These are phyloP conservation scores for Penicillium sp. DNA, from an alignment of 2,329 filamentous ascomycete species.

Conservation along the genomic window DNA sequence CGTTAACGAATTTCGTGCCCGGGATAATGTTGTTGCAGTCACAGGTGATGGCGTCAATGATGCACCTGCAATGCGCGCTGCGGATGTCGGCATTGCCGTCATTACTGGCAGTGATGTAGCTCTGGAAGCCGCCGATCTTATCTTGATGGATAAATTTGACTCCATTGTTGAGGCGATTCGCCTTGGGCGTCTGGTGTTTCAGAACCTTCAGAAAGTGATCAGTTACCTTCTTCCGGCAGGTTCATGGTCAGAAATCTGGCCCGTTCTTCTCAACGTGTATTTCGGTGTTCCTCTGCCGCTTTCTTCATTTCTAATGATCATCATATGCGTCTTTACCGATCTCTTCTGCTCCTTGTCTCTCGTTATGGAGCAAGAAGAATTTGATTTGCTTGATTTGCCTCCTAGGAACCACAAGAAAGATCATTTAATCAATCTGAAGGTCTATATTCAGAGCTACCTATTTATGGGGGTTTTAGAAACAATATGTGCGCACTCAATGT, in stretches of 20 bases:
- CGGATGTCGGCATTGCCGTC: conserved; percentile 36
- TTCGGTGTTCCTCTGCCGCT: conserved; percentile 55
- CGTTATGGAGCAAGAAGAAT: conserved; percentile 58
- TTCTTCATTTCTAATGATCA: conserved; percentile 58
- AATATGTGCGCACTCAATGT: conserved; percentile 52
- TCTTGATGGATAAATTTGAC: conserved; percentile 37
- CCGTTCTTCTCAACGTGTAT: conserved; percentile 57
- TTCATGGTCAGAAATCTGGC: conserved; percentile 59
- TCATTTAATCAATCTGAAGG: conserved; percentile 54
- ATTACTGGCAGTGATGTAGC: conserved; percentile 43
- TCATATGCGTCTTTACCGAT: conserved; percentile 59
- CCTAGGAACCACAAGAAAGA: conserved; percentile 53
- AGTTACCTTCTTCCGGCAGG: conserved; percentile 52
- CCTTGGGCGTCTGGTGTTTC: conserved; percentile 35
- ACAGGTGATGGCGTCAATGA: conserved; percentile 41
- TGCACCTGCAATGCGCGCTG: conserved; percentile 32
- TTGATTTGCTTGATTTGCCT: conserved; percentile 52
- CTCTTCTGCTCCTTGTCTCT: conserved; percentile 53
- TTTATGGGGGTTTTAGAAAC: conserved; percentile 56
- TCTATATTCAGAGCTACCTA: conserved; percentile 54
- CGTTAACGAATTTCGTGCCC: conserved; percentile 40
- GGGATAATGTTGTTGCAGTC: conserved; percentile 44
- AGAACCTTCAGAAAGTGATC: conserved; percentile 41
- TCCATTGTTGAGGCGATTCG: conserved; percentile 36
- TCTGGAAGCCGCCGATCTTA: conserved; percentile 41